phyloP scores from a whole-genome alignment of 495 filamentous ascomycete species.

The Wilcoxina mikolae region DNA sequence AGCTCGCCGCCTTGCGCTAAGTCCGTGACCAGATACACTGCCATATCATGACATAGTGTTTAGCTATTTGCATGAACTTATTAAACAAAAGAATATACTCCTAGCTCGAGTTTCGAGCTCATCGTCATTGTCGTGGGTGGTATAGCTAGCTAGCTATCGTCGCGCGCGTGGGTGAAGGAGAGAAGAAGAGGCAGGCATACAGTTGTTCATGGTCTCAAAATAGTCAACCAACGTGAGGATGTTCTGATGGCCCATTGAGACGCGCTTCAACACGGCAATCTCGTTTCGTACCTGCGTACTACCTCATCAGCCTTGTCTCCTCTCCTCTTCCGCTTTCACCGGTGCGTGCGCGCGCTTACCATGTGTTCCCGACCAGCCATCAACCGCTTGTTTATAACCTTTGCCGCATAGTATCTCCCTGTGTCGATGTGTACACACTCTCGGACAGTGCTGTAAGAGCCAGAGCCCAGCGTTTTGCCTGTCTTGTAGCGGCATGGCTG shows the following conservation, averaged over 20 bases:
- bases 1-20: slow-evolving; percentile 92
- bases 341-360: slow-evolving; percentile 42
- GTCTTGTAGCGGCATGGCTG: slow-evolving; percentile 91
- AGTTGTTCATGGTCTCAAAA: slow-evolving; percentile 98
- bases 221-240: slow-evolving; percentile 96
- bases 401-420: slow-evolving; percentile 93
- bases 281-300: slow-evolving; percentile 80
- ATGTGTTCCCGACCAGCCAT: slow-evolving; percentile 98
- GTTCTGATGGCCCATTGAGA: slow-evolving; percentile 96
- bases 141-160: not conserved
- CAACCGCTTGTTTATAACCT: slow-evolving; percentile 96
- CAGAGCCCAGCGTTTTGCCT: slow-evolving; percentile 89
- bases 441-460: slow-evolving; percentile 97
- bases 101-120: too few species aligned
- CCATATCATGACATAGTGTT: not conserved
- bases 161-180: not conserved
- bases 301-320: not conserved
- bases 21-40: slow-evolving; percentile 92
- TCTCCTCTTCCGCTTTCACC: not conserved
- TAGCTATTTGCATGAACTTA: too few species aligned
- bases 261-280: slow-evolving; percentile 88
- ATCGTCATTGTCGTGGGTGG: not conserved
- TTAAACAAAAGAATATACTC: too few species aligned
- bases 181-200: slow-evolving; percentile 32
- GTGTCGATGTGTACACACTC: slow-evolving; percentile 99